A percentile compares a stretch with the other conserved stretches of the same genome.
These are phyloP conservation scores for Sungouiella blattae DNA, from an alignment of 805 yeast species.

Conservation along the genomic window DNA sequence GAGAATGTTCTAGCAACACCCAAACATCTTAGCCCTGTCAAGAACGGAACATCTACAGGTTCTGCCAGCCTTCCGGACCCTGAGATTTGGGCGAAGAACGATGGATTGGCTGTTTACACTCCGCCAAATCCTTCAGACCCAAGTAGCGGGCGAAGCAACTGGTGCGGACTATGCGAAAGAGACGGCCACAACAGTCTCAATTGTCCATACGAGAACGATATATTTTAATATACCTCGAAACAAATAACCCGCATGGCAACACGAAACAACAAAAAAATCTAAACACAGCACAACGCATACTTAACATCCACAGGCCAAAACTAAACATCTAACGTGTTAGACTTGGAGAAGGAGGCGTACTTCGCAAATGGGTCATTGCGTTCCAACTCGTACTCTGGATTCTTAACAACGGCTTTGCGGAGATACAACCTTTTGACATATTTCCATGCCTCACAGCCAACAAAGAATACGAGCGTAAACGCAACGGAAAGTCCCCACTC, in stretches of 20 bases:
- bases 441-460: constrained; percentile 66
- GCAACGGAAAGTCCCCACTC: constrained; percentile 81
- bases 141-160: constrained; percentile 66
- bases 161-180: constrained; percentile 94
- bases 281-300: neutral
- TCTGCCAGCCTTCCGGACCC: constrained; percentile 1
- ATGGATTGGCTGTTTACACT: constrained; percentile 41
- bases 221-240: constrained; percentile 37
- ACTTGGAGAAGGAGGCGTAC: constrained; percentile 53
- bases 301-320: neutral
- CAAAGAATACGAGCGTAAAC: constrained; percentile 52
- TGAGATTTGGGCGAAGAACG: constrained; percentile 2
- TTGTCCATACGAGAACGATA: constrained; percentile 78
- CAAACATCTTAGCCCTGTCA: neutral
- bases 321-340: constrained; percentile 31
- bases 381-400: constrained; percentile 61
- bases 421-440: constrained; percentile 54
- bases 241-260: neutral
- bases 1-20: neutral
- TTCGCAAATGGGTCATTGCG: constrained; percentile 56
- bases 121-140: constrained; percentile 57
- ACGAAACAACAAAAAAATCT: neutral
- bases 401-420: constrained; percentile 38
- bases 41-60: neutral
- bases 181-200: constrained; percentile 84